These are phyloP conservation scores for Colletotrichum tabaci DNA, from an alignment of 2,329 filamentous ascomycete species.

Conservation along the genomic window DNA sequence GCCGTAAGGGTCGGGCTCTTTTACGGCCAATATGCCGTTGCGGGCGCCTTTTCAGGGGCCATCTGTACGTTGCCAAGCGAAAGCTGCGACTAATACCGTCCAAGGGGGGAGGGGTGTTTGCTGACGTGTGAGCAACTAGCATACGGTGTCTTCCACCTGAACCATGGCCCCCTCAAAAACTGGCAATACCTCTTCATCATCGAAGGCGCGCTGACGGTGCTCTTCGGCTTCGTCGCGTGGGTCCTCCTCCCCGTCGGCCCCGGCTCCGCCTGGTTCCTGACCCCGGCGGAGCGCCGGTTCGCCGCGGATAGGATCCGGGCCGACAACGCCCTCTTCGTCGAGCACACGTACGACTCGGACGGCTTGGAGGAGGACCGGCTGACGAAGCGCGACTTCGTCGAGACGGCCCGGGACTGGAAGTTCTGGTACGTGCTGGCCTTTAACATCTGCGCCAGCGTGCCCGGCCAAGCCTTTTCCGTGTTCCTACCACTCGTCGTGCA, in stretches of 20 bases:
- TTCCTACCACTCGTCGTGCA: conserved; percentile 53
- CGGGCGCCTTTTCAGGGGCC: conserved; percentile 69
- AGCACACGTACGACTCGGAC: conserved; percentile 47
- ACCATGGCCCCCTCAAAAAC: conserved; percentile 49
- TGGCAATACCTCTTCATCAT: conserved; percentile 64
- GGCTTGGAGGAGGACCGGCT: conserved; percentile 45
- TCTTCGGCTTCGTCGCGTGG: conserved; percentile 55
- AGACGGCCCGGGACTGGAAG: conserved; percentile 54
- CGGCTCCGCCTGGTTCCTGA: conserved; percentile 56
- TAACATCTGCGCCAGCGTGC: conserved; percentile 53
- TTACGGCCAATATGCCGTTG: conserved; percentile 70
- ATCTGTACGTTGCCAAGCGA: conserved; percentile 49
- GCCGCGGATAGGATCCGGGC: conserved; percentile 53
- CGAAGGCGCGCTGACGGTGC: conserved; percentile 57
- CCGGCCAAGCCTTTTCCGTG: conserved; percentile 51
- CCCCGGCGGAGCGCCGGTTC: conserved; percentile 52
- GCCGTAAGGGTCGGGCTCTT: conserved; percentile 68
- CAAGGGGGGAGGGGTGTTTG: conserved; percentile 17
- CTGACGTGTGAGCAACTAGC: conserved; percentile 41
- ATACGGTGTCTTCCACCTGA: conserved; percentile 58
- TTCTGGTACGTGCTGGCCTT: conserved; percentile 52
- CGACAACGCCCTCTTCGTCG: conserved; percentile 51
- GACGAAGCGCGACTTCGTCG: conserved; percentile 49
- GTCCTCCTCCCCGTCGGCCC: conserved; percentile 57
- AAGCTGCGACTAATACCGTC: neutral